These are phyloP conservation scores for Rhodotorula sphaerocarpa DNA, from an alignment of 768 basidiomycete species.

Conservation along the genomic window DNA sequence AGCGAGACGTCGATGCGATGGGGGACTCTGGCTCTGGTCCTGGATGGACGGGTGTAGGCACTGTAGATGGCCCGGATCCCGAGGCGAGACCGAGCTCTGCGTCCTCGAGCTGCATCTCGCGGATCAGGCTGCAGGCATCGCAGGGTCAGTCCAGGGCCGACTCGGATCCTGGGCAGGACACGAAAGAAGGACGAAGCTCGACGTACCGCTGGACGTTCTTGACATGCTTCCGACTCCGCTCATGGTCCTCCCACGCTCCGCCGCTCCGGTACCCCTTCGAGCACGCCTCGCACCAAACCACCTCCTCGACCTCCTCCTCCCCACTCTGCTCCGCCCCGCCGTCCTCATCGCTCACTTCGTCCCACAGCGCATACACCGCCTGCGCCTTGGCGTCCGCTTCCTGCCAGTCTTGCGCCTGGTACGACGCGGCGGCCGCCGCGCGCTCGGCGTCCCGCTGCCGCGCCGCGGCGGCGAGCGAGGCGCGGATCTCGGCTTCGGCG, in stretches of 20 bases:
- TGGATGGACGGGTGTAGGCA: not conserved
- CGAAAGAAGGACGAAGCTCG: not conserved
- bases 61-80: conserved; percentile 20
- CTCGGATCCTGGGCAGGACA: too few relatives aligned
- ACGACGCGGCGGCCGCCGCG: conserved; percentile 46
- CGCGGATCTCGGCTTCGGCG: conserved; percentile 41
- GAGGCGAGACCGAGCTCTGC: conserved; percentile 55
- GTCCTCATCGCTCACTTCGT: conserved; percentile 51
- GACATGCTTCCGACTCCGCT: conserved; percentile 86
- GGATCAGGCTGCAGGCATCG: conserved; percentile 49
- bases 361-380: conserved; percentile 41
- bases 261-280: conserved; percentile 80
- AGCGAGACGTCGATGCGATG: conserved; percentile 10
- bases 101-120: conserved; percentile 69
- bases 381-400: conserved; percentile 44
- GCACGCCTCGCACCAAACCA: conserved; percentile 95
- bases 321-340: conserved; percentile 58
- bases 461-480: conserved; percentile 42
- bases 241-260: conserved; percentile 92
- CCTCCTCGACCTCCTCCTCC: conserved; percentile 43
- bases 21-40: not conserved
- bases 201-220: conserved; percentile 66
- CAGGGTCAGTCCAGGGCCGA: too few relatives aligned
- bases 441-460: conserved; percentile 41
- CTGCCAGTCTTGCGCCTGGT: conserved; percentile 87